Base-by-base conservation (phyloP, 768 basidiomycete species). In the Trametes cingulata region DNA sequence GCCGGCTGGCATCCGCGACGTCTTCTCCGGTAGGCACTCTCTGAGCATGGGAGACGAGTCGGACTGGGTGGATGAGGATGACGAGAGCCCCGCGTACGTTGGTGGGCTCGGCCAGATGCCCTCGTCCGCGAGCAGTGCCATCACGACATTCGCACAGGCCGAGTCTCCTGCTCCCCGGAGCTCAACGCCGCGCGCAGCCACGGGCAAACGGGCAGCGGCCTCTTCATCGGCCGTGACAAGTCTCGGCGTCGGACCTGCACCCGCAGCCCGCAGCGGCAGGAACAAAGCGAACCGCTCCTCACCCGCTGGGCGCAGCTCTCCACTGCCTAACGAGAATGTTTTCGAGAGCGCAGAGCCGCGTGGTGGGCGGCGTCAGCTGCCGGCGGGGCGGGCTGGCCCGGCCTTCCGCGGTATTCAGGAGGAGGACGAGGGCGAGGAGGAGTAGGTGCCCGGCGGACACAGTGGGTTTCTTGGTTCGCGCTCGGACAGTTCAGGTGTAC, bases 41-140 rank as follows among this genome's bases (percentile, higher is more conserved):
- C 63, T 82, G 42, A 82, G 67, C 65, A 71, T 80, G 51, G 88
- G 88, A 8, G 92, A 92, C 67, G 91, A 93, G 66, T 87, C 86
- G 46, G 91, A 93, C 63, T 93, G 91, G 91, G 87, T 91, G 14
- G 92, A 93, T 66, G 90, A 92, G 66, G 91, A 94, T 41, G 91
- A 93, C 7, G 90, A 92, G 65, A 73, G 74, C 19, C 75, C 85
- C 8, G 80, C 80, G 2, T 93, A 91, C 74, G 87, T 84, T 14
- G 91, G 90, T 47, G 91, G 91, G 6, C 72, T 94, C 29, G 91
- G 91, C 0, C 91, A 94, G 72, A 74, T 81, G 74, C 66, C 74
- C 9, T 69, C 73, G 15, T 64, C 64, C 2, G 56, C 61, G 20
- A 55, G 52, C 54, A 58, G 57, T 29, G 39, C 55, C 9, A 39